Conservation (phyloP, 179 eudicot species). For the Vitellaria paradoxa region DNA sequence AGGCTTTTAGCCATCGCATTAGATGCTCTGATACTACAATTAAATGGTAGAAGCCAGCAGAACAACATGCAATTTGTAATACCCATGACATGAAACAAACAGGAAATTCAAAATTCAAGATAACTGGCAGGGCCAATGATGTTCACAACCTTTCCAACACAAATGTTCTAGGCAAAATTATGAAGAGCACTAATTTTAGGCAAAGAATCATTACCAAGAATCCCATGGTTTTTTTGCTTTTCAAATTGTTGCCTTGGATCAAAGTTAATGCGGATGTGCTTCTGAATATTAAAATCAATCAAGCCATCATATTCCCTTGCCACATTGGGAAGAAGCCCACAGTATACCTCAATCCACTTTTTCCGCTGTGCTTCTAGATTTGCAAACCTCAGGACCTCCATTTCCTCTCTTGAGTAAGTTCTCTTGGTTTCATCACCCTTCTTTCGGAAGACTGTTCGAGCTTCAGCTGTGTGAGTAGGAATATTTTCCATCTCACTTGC, state of each 20-base stretch:
- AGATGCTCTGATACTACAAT: not conserved
- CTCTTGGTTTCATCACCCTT: constrained; percentile 25
- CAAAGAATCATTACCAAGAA: constrained; percentile 25
- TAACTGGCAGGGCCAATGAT: not conserved
- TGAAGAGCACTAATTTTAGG: not conserved
- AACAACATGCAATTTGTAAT: not conserved
- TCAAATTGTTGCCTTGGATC: constrained; percentile 30
- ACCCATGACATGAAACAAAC: not conserved
- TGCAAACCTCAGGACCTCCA: constrained; percentile 55
- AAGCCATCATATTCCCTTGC: constrained; percentile 55
- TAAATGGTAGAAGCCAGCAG: not conserved
- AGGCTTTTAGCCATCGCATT: not conserved
- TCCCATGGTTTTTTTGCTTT: constrained; percentile 21
- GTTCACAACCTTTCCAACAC: not conserved
- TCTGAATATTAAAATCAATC: constrained; percentile 28
- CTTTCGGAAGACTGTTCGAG: constrained; percentile 14
- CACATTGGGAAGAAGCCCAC: constrained; percentile 42
- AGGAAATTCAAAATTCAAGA: not conserved
- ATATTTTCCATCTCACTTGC: constrained; percentile 8
- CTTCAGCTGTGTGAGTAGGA: constrained; percentile 6
- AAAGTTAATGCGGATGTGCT: constrained; percentile 18
- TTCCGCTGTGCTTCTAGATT: constrained; percentile 51
- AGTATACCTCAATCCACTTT: constrained; percentile 61
- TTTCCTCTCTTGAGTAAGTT: constrained; percentile 43
- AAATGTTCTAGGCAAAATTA: not conserved